Percentiles rank a stretch among this genome's conserved stretches.
These are phyloP conservation scores for Ochromonas danica DNA, from an alignment of 108 stramenopile species.

Conservation along the genomic window DNA sequence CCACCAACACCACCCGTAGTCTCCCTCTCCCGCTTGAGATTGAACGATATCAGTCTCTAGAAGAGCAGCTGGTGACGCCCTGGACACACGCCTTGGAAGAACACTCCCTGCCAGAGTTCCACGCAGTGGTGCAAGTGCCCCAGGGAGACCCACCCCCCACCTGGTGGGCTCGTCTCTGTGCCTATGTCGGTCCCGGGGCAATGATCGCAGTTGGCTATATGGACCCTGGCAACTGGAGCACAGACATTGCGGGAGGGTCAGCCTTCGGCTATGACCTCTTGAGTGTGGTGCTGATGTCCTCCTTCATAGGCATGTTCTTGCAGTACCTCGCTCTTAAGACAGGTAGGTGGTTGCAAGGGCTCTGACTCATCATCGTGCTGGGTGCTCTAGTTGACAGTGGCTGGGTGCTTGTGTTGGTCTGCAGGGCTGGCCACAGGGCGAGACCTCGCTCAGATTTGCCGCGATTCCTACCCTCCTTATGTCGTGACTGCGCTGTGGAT, in stretches of 20 bases:
- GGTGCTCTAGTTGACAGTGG: too few relatives aligned
- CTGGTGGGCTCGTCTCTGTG: too few relatives aligned
- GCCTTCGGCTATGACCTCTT: background rate
- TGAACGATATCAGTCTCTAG: too few relatives aligned
- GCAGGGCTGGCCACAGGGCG: constrained; percentile 23
- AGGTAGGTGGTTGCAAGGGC: too few relatives aligned
- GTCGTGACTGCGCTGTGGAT: constrained; percentile 11
- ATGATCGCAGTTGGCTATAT: constrained; percentile 40
- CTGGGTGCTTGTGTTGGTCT: too few relatives aligned
- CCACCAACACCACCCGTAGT: too few relatives aligned
- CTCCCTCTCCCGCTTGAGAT: too few relatives aligned
- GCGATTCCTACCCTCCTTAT: constrained; percentile 24
- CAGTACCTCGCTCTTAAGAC: constrained; percentile 26
- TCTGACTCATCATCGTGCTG: too few relatives aligned
- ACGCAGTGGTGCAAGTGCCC: background rate
- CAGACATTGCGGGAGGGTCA: constrained; percentile 31
- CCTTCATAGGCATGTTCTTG: constrained; percentile 12
- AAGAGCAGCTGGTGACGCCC: too few relatives aligned
- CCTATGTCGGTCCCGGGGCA: constrained; percentile 34
- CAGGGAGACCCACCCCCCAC: too few relatives aligned
- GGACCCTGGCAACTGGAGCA: constrained; percentile 40
- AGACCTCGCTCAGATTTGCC: constrained; percentile 36
- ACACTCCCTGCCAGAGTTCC: background rate
- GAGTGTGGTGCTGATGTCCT: background rate
- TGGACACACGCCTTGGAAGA: background rate